Evolutionary conservation across 139 green algal species (phyloP).

Genomic region (Penium margaritaceum): DNA sequence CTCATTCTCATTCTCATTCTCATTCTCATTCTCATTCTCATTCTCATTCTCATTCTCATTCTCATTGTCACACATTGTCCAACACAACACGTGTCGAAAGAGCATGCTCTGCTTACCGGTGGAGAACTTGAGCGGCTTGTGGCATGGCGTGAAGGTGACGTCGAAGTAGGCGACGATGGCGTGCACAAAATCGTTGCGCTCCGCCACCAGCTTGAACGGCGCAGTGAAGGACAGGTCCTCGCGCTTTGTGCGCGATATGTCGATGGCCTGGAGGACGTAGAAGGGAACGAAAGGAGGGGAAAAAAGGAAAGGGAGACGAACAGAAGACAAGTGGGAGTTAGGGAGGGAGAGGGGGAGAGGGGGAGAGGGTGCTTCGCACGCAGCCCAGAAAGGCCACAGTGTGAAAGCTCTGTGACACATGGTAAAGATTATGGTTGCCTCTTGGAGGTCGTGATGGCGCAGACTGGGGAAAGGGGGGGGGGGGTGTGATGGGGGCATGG

Average conservation of each 20-base stretch:
- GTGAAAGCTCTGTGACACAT: too few relatives aligned
- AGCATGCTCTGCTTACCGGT: slow-evolving; percentile 43
- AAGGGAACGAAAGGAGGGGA: neutral
- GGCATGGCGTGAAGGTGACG: slow-evolving; percentile 65
- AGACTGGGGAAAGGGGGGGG: too few relatives aligned
- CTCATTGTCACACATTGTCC: too few relatives aligned
- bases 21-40: too few relatives aligned
- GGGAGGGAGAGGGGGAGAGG: neutral
- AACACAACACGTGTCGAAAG: neutral
- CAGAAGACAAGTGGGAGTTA: neutral
- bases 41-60: too few relatives aligned
- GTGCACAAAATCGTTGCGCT: slow-evolving; percentile 81
- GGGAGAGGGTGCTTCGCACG: too few relatives aligned
- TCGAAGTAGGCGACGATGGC: slow-evolving; percentile 88
- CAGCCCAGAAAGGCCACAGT: too few relatives aligned
- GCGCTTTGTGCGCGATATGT: slow-evolving; percentile 70
- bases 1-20: too few relatives aligned
- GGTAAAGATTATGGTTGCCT: too few relatives aligned
- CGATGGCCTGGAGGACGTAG: slow-evolving; percentile 54
- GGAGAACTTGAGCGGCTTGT: slow-evolving; percentile 71
- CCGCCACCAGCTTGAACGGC: slow-evolving; percentile 47
- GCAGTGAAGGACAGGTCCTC: slow-evolving; percentile 55
- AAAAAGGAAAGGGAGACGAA: neutral
- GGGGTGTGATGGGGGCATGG: neutral
- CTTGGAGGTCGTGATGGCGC: too few relatives aligned